Evolutionary conservation across 768 basidiomycete species (phyloP).

Genomic region (Pleurotus ostreatus): DNA sequence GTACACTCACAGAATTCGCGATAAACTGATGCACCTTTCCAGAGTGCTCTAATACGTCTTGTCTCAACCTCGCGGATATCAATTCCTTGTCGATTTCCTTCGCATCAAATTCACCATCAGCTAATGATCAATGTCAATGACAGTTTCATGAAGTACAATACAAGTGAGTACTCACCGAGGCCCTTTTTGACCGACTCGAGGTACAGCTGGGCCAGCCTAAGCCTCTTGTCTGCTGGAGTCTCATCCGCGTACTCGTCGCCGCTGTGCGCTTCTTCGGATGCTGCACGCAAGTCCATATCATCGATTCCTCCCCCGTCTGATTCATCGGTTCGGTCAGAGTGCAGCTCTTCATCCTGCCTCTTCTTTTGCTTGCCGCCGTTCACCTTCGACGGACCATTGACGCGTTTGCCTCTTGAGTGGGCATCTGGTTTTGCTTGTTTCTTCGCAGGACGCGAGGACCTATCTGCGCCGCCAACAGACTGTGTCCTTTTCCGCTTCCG

Average conservation of each 20-base stretch:
- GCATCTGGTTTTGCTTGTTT: not conserved
- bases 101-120: constrained; percentile 91
- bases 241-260: constrained; percentile 86
- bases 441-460: not conserved
- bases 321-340: constrained; percentile 64
- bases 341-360: constrained; percentile 61
- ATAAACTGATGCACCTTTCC: constrained; percentile 84
- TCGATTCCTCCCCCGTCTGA: constrained; percentile 40
- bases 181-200: constrained; percentile 79
- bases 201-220: constrained; percentile 88
- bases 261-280: constrained; percentile 54
- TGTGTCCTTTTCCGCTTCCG: constrained; percentile 12
- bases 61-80: constrained; percentile 84
- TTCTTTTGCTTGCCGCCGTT: constrained; percentile 24
- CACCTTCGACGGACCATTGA: constrained; percentile 13
- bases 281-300: constrained; percentile 57
- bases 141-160: no score
- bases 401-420: constrained; percentile 5
- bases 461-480: not conserved
- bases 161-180: constrained; percentile 42
- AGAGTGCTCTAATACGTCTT: constrained; percentile 87
- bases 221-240: constrained; percentile 89
- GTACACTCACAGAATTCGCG: constrained; percentile 57
- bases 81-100: constrained; percentile 94
- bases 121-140: constrained; percentile 25